These are phyloP conservation scores for Pseudogymnoascus sp. DNA, from an alignment of 2,329 filamentous ascomycete species.

Conservation along the genomic window DNA sequence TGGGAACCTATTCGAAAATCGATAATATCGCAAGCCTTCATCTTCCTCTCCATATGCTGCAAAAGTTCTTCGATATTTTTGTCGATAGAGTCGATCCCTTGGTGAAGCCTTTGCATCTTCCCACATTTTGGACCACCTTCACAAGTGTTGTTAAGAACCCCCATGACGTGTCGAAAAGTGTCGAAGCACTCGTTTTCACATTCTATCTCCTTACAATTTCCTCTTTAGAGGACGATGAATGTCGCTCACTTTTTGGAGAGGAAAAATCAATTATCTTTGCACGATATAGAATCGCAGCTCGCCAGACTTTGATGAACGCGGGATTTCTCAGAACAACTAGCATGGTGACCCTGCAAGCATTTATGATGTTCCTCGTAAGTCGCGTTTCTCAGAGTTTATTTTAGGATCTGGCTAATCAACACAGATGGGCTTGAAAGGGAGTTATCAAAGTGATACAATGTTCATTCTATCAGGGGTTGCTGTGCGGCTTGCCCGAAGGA, in stretches of 20 bases:
- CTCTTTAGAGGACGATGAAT: slow-evolving; percentile 12
- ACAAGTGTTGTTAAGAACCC: background rate
- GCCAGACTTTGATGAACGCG: slow-evolving; percentile 13
- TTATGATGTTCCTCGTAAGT: slow-evolving; percentile 13
- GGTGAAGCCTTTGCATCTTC: slow-evolving; percentile 58
- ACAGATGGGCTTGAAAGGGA: slow-evolving; percentile 8
- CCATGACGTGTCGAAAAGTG: slow-evolving; percentile 10
- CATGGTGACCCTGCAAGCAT: slow-evolving; percentile 14
- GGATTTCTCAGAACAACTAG: slow-evolving; percentile 13
- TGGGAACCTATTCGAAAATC: background rate
- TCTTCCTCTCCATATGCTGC: slow-evolving; percentile 6
- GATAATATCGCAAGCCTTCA: slow-evolving; percentile 6
- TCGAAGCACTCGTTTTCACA: slow-evolving; percentile 12
- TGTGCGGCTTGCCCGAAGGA: slow-evolving; percentile 13
- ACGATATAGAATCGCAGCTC: slow-evolving; percentile 12
- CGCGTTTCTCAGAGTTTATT: background rate
- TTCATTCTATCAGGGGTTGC: slow-evolving; percentile 13
- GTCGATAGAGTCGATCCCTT: slow-evolving; percentile 60
- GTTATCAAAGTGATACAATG: slow-evolving; percentile 10
- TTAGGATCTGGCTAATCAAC: background rate
- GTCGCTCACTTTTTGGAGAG: slow-evolving; percentile 11
- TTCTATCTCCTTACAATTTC: slow-evolving; percentile 11
- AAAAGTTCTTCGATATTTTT: slow-evolving; percentile 57
- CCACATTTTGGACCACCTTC: slow-evolving; percentile 32
- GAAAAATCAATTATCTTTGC: slow-evolving; percentile 7